Conservation (phyloP, 148 eudicot species). For the Polygonum aviculare region DNA sequence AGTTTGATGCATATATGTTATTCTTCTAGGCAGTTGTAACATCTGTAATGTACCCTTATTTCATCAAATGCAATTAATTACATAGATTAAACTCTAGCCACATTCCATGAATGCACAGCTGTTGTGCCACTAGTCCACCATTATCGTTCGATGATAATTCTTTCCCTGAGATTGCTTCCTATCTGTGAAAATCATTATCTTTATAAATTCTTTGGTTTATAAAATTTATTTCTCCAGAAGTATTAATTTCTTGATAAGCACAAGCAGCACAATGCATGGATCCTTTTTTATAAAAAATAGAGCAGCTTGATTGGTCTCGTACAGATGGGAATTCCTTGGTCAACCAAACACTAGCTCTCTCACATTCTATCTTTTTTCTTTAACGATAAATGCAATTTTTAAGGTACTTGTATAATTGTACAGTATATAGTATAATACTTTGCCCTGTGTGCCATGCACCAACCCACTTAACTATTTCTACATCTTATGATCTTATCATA, state of each 20-base stretch:
- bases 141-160: not conserved
- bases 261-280: not conserved
- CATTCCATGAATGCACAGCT: not conserved
- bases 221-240: not conserved
- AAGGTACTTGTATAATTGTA: not conserved
- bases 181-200: not conserved
- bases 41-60: not conserved
- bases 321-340: constrained; percentile 2
- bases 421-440: not conserved
- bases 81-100: not conserved
- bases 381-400: not conserved
- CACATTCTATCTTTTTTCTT: not conserved
- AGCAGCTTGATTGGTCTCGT: constrained; percentile 2
- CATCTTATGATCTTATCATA: not conserved
- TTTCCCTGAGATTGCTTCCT: not conserved
- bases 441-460: not conserved
- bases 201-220: not conserved
- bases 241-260: not conserved
- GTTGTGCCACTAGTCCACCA: not conserved
- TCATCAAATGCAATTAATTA: not conserved
- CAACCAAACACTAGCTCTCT: not conserved
- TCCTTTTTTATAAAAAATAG: not conserved
- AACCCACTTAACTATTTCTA: not conserved
- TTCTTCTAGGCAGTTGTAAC: not conserved
- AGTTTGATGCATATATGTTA: not conserved